Evolutionary conservation across 2,329 filamentous ascomycete genomes (phyloP), one percentile per base, ranked within the genome.

Genomic region (Aspergillus pseudoviridinutans): DNA sequence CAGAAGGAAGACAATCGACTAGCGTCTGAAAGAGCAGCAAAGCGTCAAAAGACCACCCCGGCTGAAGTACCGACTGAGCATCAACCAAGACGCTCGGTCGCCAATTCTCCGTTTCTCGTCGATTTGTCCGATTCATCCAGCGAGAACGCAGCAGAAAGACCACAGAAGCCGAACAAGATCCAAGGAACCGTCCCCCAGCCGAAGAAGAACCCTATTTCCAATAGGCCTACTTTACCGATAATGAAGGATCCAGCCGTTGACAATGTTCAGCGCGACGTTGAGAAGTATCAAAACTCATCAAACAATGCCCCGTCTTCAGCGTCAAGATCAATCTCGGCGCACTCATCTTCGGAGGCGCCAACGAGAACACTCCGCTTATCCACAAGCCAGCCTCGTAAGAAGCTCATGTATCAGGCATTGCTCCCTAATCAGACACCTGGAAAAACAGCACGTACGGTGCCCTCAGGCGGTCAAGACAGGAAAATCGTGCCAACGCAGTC

Each of bases 371-470:
- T 77, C 55, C 69, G 70, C 14, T 64, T 77, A 24, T 62, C 66
- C 1, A 64, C 59, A 17, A 65, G 66, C 35, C 76, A 74, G 51
- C 74, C 75, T 7, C 73, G 76, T 14, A 73, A 65, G n/a, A 79
- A 78, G 56, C 56, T 79, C 29, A 75, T 79, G 70, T 79, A 77
- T 58, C 68, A 67, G 53, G 74, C 72, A 24, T 60, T 76, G 32
- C 58, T 76, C 24, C 71, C 72, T 9, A 41, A 56, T 8, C 58
- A 62, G 27, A 22, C 56, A 49, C 55, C 61, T 29, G 59, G 64
- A 27, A 62, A 57, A 17, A 50, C 20, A 17, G 56, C 49, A 46
- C 47, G 54, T 17, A 51, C 62, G 20, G 53, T 44, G 17, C 52
- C 59, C 25, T 55, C 55, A 5, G 38, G 55, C 22, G 28, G 51